Base-by-base conservation (phyloP, 2,329 filamentous ascomycete species). In the Botrytis byssoidea region DNA sequence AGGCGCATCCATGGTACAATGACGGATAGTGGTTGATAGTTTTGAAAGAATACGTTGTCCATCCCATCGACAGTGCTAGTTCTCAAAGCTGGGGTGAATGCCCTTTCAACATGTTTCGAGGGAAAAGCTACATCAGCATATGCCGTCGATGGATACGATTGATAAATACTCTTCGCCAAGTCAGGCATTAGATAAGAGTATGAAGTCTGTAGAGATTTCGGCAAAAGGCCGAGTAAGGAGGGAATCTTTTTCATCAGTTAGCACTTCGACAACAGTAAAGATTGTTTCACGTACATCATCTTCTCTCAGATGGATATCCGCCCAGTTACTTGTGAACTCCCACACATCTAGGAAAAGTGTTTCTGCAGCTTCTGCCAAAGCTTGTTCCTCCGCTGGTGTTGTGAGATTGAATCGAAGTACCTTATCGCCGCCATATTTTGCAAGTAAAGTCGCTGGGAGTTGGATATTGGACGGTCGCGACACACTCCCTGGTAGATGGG, bases 11-110 rank as follows among this genome's bases (percentile, higher is more conserved):
- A 99, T 51, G 92, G 93, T n/a, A 88, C 85, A 76, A 84, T 82
- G 64, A 93, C 94, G 4, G 92, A 90, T 35, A 97, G 85, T 2
- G 95, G 94, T 80, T 98, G 96, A 82, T 98, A 99, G 80, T 98
- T 90, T 70, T 90, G 88, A 83, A 99, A 98, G 84, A 98, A 98
- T 57, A 97, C 85, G 79, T 94, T 93, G 74, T 91, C 88, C n/a
- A 84, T 80, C 73, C 75, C 83, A 59, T 77, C 78, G 60, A 76
- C 75, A 71, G 74, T 79, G 71, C 61, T 64, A 42, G 74, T 77
- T 60, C 73, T 78, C 48, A 81, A 76, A 9, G 78, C 71, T 10
- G 79, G 77, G 76, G 82, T 80, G 74, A 82, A 83, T 16, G 78
- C 73, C 32, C 75, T 75, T 64, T 78, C 79, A 32, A 70, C 46